These are phyloP conservation scores for Aspergillus baeticus DNA, from an alignment of 495 filamentous ascomycete genomes.

Conservation along the genomic window DNA sequence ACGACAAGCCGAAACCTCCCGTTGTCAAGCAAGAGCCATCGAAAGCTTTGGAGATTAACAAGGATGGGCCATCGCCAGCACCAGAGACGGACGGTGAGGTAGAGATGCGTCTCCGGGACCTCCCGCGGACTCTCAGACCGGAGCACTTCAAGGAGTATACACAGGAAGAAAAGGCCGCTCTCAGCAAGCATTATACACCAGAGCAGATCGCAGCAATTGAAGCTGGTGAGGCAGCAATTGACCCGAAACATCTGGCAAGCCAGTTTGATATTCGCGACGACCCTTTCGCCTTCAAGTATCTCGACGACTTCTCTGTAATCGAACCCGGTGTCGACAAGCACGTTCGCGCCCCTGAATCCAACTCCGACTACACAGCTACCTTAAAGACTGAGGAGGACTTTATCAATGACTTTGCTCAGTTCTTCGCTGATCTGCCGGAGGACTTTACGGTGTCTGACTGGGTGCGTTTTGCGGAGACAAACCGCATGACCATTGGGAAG, in stretches of 20 bases:
- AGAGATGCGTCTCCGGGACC: constrained; percentile 19
- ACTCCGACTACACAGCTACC: constrained; percentile 58
- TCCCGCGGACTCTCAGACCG: constrained; percentile 27
- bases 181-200: constrained; percentile 69
- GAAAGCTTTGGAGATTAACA: neutral
- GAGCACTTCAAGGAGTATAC: constrained; percentile 64
- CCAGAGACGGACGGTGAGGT: neutral
- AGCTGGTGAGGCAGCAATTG: constrained; percentile 80
- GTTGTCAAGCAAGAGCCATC: constrained; percentile 5
- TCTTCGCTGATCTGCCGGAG: constrained; percentile 52
- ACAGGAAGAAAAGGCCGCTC: constrained; percentile 58
- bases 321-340: constrained; percentile 73
- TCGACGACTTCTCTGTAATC: constrained; percentile 80
- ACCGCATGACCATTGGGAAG: constrained; percentile 50
- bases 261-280: constrained; percentile 70
- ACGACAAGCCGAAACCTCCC: constrained; percentile 34
- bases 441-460: constrained; percentile 43
- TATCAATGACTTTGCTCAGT: constrained; percentile 54
- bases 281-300: constrained; percentile 68
- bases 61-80: no score
- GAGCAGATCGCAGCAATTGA: constrained; percentile 82
- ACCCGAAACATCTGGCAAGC: constrained; percentile 70
- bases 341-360: constrained; percentile 50
- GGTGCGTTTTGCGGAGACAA: constrained; percentile 43
- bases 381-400: constrained; percentile 62